These are phyloP conservation scores for Microascus cirrosus DNA, from an alignment of 2,329 filamentous ascomycete genomes.

Conservation along the genomic window DNA sequence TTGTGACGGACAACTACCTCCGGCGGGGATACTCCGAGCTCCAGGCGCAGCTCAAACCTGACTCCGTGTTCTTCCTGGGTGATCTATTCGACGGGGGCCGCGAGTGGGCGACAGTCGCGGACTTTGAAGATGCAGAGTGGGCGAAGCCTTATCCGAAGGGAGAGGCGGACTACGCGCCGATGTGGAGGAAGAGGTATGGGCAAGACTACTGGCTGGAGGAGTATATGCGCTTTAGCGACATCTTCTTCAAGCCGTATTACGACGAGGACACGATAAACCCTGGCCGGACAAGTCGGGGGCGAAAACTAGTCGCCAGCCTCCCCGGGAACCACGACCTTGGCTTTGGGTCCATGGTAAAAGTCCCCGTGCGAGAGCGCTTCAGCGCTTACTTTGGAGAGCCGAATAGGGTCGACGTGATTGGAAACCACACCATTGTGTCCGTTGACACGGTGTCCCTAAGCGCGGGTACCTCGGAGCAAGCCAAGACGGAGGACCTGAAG, in stretches of 20 bases:
- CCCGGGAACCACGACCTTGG: conserved; percentile 95
- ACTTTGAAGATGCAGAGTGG: conserved; percentile 50
- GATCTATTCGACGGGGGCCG: conserved; percentile 93
- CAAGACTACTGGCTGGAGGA: conserved; percentile 78
- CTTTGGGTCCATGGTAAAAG: conserved; percentile 75
- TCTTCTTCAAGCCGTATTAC: conserved; percentile 54
- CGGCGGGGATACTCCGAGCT: conserved; percentile 70
- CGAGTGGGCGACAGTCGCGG: conserved; percentile 74
- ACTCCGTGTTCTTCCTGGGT: conserved; percentile 82
- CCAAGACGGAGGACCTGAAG: conserved; percentile 36
- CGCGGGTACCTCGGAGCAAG: conserved; percentile 47
- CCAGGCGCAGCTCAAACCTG: conserved; percentile 65
- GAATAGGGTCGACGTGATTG: conserved; percentile 85
- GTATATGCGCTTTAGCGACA: conserved; percentile 72
- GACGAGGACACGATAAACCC: conserved; percentile 37
- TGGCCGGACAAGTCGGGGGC: conserved; percentile 24
- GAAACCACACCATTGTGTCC: conserved; percentile 91
- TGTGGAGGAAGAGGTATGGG: conserved; percentile 65
- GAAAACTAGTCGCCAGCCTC: conserved; percentile 72
- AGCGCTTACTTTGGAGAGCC: conserved; percentile 79
- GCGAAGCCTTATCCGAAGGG: conserved; percentile 35
- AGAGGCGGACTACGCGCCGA: conserved; percentile 46
- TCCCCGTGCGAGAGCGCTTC: conserved; percentile 72
- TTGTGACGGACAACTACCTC: conserved; percentile 81
- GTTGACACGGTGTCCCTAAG: conserved; percentile 83